phyloP scores from a whole-genome alignment of 441 rosid genomes.

The Croton setiger region DNA sequence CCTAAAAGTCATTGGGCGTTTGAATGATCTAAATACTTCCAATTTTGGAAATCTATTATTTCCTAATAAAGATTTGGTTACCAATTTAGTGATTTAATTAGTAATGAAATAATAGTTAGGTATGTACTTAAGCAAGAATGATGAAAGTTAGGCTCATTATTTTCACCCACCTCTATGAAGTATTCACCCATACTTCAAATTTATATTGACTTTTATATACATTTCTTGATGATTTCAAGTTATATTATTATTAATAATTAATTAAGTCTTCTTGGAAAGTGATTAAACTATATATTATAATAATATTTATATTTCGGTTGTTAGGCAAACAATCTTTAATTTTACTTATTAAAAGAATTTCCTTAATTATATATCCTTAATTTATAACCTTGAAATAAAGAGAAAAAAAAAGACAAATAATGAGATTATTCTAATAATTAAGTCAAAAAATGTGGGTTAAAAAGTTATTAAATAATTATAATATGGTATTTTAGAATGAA shows the following conservation, averaged over 20 bases:
- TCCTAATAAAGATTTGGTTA: conserved; percentile 40
- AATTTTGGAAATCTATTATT: conserved; percentile 15
- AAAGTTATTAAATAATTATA: too few relatives aligned
- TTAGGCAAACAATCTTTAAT: too few relatives aligned
- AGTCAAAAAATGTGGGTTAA: too few relatives aligned
- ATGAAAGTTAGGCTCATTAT: conserved; percentile 21
- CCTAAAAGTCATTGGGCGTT: conserved; percentile 19
- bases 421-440: too few relatives aligned
- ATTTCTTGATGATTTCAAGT: background rate
- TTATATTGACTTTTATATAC: conserved; percentile 18
- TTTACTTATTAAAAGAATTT: too few relatives aligned
- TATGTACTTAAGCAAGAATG: conserved; percentile 24
- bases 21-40: conserved; percentile 13
- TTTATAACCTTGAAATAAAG: too few relatives aligned
- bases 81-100: conserved; percentile 30
- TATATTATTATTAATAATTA: background rate
- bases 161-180: conserved; percentile 34
- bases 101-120: conserved; percentile 26
- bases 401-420: too few relatives aligned
- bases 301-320: too few relatives aligned
- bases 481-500: too few relatives aligned
- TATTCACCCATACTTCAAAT: background rate
- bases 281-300: too few relatives aligned
- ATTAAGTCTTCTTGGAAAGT: too few relatives aligned
- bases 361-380: too few relatives aligned